Evolutionary conservation across 2,329 filamentous ascomycete genomes (phyloP), one percentile per base, ranked within the genome.

Genomic region (Xylaria sp.): DNA sequence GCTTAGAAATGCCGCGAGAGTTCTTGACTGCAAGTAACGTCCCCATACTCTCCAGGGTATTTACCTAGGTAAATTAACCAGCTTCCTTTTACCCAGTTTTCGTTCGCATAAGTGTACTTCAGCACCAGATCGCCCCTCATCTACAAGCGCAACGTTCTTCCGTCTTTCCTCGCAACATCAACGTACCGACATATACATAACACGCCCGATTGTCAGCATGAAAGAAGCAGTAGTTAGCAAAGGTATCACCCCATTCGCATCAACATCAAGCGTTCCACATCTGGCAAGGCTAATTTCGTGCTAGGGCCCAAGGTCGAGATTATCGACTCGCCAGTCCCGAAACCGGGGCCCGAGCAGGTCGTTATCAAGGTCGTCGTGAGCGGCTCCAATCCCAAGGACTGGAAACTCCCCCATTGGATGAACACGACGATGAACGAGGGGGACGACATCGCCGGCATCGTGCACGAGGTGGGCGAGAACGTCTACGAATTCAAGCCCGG

Each of bases 401-500:
- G 82, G 82, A 83, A 84, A 67, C 18, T 80, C 0, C 76, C 80
- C 1, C 68, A 76, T 0, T 77, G 69, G 73, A 56, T 65, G 34
- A 65, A 64, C 44, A 66, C 62, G n/a, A 63, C 70, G 13, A 46
- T 71, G 54, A 88, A 88, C 78, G 75, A 80, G 20, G 86, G 87
- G 62, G 86, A 88, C 65, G 87, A 89, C 75, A 86, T 88, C 51
- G 86, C 86, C 1, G 85, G 86, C 52, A 80, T 85, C 34, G 83
- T 90, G 9, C 82, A 88, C 72, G 80, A 82, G 67, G 85, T 89
- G 25, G 88, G 88, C 23, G 75, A 80, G 50, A 81, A 85, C 46
- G 88, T 90, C 1, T 83, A 78, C 65, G 88, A 89, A 72, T 90
- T 90, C 82, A 84, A 84, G 59, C 69, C 72, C 3, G 85, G 84